Conservation (phyloP, 2,329 filamentous ascomycete species). For the Xylaria sp. region DNA sequence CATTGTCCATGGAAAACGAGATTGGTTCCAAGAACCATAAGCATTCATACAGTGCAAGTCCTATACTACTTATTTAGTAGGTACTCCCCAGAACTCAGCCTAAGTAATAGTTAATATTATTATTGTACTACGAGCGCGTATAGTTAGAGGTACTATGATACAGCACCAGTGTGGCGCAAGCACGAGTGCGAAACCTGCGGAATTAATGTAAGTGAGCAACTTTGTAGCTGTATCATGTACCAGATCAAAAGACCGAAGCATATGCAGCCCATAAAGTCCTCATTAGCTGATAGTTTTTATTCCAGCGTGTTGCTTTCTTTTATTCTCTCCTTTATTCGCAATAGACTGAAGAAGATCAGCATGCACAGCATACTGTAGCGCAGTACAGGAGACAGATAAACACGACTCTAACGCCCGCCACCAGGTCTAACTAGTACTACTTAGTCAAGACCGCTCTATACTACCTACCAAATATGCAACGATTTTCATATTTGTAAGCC, state of each 20-base stretch:
- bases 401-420: conserved; percentile 3
- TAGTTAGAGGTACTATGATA: neutral
- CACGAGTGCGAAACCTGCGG: conserved; percentile 13
- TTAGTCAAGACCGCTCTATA: neutral
- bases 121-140: neutral
- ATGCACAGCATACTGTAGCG: conserved; percentile 12
- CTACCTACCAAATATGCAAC: neutral
- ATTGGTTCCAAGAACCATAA: conserved; percentile 18
- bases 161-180: conserved; percentile 26
- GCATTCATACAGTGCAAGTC: conserved; percentile 18
- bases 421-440: neutral
- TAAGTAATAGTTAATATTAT: neutral
- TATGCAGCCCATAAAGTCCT: neutral
- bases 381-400: neutral
- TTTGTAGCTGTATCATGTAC: neutral
- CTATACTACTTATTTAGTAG: too few species aligned
- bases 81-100: neutral
- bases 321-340: conserved; percentile 15
- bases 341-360: conserved; percentile 16
- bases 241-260: conserved; percentile 3
- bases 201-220: neutral
- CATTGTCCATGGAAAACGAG: conserved; percentile 26
- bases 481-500: conserved; percentile 26
- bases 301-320: conserved; percentile 21
- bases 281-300: neutral